Conservation (phyloP, 305 asterid genomes). For the Solanum hybrid region DNA sequence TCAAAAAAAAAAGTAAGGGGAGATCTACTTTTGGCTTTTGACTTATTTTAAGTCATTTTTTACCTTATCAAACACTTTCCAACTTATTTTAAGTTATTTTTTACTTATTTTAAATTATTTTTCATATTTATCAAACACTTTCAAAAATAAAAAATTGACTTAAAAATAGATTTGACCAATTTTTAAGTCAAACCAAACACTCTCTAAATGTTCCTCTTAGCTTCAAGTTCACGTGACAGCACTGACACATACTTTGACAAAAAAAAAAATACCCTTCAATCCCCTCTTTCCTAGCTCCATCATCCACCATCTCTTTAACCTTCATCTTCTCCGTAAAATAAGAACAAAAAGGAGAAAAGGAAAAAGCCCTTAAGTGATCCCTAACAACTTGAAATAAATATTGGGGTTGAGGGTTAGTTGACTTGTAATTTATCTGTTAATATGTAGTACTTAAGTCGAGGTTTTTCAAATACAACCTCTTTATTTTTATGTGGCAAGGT, state of each 20-base stretch:
- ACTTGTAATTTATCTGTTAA: not conserved
- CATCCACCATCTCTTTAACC: not conserved
- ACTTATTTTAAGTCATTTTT: no score
- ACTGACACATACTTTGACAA: conserved; percentile 1
- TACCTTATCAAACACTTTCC: no score
- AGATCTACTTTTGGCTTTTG: no score
- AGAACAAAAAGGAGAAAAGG: not conserved
- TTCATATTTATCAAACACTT: no score
- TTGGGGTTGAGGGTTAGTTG: not conserved
- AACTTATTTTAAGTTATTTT: no score
- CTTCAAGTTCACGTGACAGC: not conserved
- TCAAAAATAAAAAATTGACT: no score
- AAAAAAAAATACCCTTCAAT: not conserved
- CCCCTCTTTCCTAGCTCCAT: not conserved
- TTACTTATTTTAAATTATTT: no score
- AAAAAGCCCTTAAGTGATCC: not conserved
- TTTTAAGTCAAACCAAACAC: no score
- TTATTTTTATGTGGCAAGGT: no score
- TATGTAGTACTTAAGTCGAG: not conserved
- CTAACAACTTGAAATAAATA: not conserved
- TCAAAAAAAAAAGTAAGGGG: no score
- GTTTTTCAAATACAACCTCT: not conserved
- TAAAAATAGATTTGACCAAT: accelerated
- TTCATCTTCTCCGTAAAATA: not conserved
- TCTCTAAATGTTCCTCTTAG: not conserved